Base-by-base conservation (phyloP, 140 eudicot genomes). In the Ambrosia hybrid region DNA sequence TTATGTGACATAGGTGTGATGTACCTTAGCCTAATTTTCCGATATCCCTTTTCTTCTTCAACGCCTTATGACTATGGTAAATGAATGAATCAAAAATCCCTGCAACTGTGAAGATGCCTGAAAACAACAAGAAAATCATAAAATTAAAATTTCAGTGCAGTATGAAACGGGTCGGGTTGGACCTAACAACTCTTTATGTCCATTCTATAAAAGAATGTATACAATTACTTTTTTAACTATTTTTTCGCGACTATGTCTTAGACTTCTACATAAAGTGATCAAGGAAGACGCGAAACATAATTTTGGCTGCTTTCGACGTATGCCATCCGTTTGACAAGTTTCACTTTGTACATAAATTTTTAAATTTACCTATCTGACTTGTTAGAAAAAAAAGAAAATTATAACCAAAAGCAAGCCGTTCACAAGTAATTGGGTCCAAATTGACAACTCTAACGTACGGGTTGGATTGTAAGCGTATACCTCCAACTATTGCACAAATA, bases 401-500 rank as follows among this genome's bases (percentile, higher is more conserved):
- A 13, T 37, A 62, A 62, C 49, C 51, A 62, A 36, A n/a, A 37
- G 5, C 48, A n/a, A 62, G 6, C 26, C 30, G 15, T 62, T 62
- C 6, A 38, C 36, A 13, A 62, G 48, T 13, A 62, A 62, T 13
- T 8, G 30, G 48, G 49, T 15, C 14, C 34, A 65, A 9, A 14
- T 65, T 43, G 52, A 14, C 37, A 7, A 53, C 53, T 65, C 13
- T 37, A 13, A 59, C 26, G 26, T 21, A 58, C 48, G 16, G 39
- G 14, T 51, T 36, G 48, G 16, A 61, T 36, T 63, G 1, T 52
- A 57, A 55, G 60, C 51, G 26, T 62, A 39, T 85, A 92, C 98
- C 98, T 87, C 98, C 98, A 58, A 92, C 84, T 21, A 92, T 92
- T 41, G 98, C 98, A 77, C 98, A 92, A 39, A 92, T 76, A 76